These are phyloP conservation scores for Pigoraptor vietnamica DNA, from an alignment of 78 protist species.

Conservation along the genomic window DNA sequence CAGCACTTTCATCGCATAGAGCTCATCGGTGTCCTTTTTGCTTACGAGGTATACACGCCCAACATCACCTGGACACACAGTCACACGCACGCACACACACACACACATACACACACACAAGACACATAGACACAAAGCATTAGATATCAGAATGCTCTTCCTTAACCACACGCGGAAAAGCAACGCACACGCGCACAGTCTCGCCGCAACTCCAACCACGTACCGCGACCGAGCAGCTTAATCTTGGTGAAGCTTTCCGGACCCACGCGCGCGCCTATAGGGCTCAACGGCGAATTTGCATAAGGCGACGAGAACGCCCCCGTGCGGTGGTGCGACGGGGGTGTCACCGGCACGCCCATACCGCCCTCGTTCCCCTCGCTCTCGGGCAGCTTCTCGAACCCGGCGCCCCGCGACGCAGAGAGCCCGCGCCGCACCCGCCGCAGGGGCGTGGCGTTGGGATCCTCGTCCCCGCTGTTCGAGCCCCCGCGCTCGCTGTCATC, in stretches of 20 bases:
- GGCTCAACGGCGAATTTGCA: no score
- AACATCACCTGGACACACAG: conserved; percentile 40
- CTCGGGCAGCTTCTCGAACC: neutral
- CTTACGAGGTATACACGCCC: conserved; percentile 58
- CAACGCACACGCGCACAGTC: no score
- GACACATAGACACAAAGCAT: no score
- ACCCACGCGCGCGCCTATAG: neutral
- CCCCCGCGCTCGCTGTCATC: neutral
- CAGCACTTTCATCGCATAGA: conserved; percentile 64
- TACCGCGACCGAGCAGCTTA: conserved; percentile 31
- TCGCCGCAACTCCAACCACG: no score
- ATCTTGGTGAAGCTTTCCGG: conserved; percentile 19
- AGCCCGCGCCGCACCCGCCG: no score
- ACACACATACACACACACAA: no score
- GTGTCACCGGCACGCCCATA: neutral
- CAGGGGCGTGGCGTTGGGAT: no score
- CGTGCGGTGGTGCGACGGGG: neutral
- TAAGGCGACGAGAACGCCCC: neutral
- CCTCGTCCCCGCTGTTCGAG: neutral
- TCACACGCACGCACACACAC: neutral
- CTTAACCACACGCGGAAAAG: no score
- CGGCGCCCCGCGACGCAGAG: no score
- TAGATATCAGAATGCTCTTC: no score
- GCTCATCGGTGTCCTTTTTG: neutral
- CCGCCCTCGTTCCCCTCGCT: neutral